Evolutionary conservation across 768 basidiomycete genomes (phyloP).

Genomic region (Obba rivulosa): DNA sequence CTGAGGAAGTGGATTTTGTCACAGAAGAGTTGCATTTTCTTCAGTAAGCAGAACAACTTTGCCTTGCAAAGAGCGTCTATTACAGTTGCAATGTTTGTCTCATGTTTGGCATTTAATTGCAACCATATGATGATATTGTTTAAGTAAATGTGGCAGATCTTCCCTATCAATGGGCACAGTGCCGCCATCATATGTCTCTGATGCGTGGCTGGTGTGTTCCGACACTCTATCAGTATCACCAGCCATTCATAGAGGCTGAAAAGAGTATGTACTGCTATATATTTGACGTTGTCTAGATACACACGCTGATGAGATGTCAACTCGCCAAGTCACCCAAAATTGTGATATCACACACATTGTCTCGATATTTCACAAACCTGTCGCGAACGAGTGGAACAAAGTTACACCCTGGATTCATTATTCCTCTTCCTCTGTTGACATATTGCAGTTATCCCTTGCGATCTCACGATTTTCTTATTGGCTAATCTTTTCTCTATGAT

Average conservation of each 20-base stretch:
- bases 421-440: no score
- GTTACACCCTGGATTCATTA: no score
- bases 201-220: constrained; percentile 31
- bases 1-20: constrained; percentile 27
- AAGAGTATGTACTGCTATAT: constrained; percentile 33
- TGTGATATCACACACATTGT: no score
- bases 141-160: constrained; percentile 39
- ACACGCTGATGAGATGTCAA: no score
- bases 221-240: constrained; percentile 35
- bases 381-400: no score
- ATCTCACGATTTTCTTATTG: no score
- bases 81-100: constrained; percentile 13
- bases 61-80: constrained; percentile 11
- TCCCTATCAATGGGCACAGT: constrained; percentile 28
- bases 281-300: constrained; percentile 22
- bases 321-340: no score
- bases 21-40: constrained; percentile 24
- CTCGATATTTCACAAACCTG: no score
- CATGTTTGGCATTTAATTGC: constrained; percentile 22
- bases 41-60: constrained; percentile 21
- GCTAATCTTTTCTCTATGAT: no score
- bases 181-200: constrained; percentile 26
- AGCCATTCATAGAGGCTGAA: constrained; percentile 37
- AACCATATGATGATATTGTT: constrained; percentile 46
- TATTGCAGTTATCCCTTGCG: no score